A percentile compares a stretch with the other conserved stretches of the same genome.
These are phyloP conservation scores for Aspergillus sp. DNA, from an alignment of 2,329 filamentous ascomycete genomes.

Conservation along the genomic window DNA sequence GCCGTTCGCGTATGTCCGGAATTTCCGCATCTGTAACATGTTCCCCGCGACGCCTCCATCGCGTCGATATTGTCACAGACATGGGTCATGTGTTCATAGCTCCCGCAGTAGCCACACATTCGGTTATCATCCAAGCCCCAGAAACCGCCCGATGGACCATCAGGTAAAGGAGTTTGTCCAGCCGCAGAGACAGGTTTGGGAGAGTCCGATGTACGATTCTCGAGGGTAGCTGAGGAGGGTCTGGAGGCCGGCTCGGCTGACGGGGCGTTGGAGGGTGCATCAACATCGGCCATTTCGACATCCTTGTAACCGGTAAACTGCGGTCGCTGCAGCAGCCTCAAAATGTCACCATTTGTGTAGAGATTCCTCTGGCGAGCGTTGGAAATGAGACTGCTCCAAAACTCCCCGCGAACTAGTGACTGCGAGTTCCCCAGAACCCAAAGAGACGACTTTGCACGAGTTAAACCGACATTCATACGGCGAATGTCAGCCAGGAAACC, in stretches of 20 bases:
- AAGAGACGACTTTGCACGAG: conserved; percentile 88
- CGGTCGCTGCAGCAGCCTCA: conserved; percentile 45
- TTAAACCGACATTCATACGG: conserved; percentile 98
- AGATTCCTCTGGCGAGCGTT: conserved; percentile 66
- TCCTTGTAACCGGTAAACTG: conserved; percentile 39
- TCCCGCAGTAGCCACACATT: conserved; percentile 39
- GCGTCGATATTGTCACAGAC: conserved; percentile 39
- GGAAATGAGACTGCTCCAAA: conserved; percentile 78
- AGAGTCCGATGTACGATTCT: conserved; percentile 10
- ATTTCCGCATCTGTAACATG: conserved; percentile 34
- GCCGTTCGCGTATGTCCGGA: conserved; percentile 27
- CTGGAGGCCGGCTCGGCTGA: conserved; percentile 20
- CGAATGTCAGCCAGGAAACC: conserved; percentile 97
- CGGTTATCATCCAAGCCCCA: conserved; percentile 35
- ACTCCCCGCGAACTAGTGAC: conserved; percentile 76
- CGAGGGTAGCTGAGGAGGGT: conserved; percentile 21
- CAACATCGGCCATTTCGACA: conserved; percentile 35
- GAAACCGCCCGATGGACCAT: conserved; percentile 35
- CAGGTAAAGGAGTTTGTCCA: conserved; percentile 14
- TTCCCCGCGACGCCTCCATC: conserved; percentile 26
- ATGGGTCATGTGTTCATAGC: conserved; percentile 34
- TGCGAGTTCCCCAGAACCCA: conserved; percentile 93
- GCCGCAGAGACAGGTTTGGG: conserved; percentile 17
- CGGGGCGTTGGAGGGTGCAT: conserved; percentile 10
- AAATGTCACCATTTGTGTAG: conserved; percentile 63